Conservation (phyloP, 106 monocot species). For the Platanthera guangdongensis region DNA sequence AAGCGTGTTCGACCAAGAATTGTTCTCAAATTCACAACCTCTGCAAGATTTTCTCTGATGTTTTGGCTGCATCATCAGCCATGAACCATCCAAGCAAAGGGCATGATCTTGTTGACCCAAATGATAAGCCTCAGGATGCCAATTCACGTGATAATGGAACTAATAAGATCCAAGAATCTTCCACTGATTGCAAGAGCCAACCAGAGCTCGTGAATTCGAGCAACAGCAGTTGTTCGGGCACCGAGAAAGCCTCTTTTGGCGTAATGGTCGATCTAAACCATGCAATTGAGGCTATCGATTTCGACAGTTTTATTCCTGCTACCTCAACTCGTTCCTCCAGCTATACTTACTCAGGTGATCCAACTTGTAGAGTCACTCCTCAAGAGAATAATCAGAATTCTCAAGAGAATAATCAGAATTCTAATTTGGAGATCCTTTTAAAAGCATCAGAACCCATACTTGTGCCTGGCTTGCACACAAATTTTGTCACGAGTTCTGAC, state of each 20-base stretch:
- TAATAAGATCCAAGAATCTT: conserved; percentile 9
- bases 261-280: conserved; percentile 26
- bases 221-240: conserved; percentile 3
- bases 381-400: not conserved
- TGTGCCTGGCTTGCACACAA: not conserved
- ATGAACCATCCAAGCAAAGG: conserved; percentile 7
- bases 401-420: not conserved
- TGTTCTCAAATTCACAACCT: conserved; percentile 38
- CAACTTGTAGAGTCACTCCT: not conserved
- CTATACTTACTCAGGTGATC: conserved; percentile 6
- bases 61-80: conserved; percentile 37
- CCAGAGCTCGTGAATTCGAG: not conserved
- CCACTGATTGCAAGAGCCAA: conserved; percentile 1
- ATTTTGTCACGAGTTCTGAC: conserved; percentile 9
- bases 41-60: conserved; percentile 45
- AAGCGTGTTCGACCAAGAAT: conserved; percentile 18
- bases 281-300: conserved; percentile 9
- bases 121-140: conserved; percentile 5
- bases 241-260: conserved; percentile 7
- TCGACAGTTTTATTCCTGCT: not conserved
- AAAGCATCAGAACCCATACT: conserved; percentile 9
- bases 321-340: conserved; percentile 9
- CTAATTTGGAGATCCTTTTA: conserved; percentile 10
- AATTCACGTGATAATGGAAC: conserved; percentile 7
- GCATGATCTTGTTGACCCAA: conserved; percentile 6